A percentile compares a stretch with the other conserved stretches of the same genome.
Evolutionary conservation across 2,329 filamentous ascomycete species (phyloP).

Genomic region (Rutstroemia sydowiana): DNA sequence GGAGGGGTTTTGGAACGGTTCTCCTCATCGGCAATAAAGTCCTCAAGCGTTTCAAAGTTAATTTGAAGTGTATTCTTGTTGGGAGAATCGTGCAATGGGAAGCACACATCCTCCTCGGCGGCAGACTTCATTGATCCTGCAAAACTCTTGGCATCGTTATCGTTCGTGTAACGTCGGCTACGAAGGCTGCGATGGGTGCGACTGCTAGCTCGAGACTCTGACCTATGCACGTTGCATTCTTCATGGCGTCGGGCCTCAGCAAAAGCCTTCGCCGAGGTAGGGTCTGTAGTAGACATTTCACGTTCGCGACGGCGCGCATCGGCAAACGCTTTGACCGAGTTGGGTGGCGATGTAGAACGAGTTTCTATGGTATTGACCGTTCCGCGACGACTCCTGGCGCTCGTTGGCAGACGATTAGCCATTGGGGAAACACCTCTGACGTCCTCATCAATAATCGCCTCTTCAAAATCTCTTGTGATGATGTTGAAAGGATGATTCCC

Average conservation of each 20-base stretch:
- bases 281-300: constrained; percentile 49
- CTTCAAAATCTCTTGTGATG: constrained; percentile 75
- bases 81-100: constrained; percentile 60
- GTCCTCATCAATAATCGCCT: constrained; percentile 75
- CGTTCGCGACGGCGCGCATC: constrained; percentile 81
- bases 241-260: constrained; percentile 76
- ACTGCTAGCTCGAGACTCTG: constrained; percentile 62
- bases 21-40: constrained; percentile 68
- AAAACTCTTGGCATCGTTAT: constrained; percentile 54
- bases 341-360: constrained; percentile 78
- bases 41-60: constrained; percentile 90
- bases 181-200: constrained; percentile 47
- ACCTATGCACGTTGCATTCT: constrained; percentile 56
- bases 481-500: constrained; percentile 35
- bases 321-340: constrained; percentile 96
- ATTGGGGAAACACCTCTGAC: constrained; percentile 37
- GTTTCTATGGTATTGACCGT: constrained; percentile 50
- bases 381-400: constrained; percentile 41
- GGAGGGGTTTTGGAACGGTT: constrained; percentile 35
- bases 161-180: constrained; percentile 52
- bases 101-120: constrained; percentile 86
- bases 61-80: constrained; percentile 74
- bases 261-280: constrained; percentile 93
- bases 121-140: constrained; percentile 59
- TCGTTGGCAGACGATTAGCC: constrained; percentile 13